Percentiles rank a stretch among this genome's conserved stretches.
Conservation (phyloP, 768 basidiomycete genomes). For the Pulveroboletus ravenelii region DNA sequence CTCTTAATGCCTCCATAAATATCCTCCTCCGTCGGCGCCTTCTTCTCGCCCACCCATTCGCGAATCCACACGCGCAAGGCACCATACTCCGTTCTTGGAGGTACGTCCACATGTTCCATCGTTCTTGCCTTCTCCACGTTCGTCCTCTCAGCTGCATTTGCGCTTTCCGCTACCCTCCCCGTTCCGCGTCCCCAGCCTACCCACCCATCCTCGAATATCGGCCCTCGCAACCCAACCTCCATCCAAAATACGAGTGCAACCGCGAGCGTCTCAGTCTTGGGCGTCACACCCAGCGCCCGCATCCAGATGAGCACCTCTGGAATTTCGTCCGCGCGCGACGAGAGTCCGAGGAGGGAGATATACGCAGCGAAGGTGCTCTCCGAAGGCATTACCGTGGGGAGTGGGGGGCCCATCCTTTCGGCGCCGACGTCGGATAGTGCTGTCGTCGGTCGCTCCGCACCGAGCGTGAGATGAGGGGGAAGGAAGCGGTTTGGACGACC, state of each 20-base stretch:
- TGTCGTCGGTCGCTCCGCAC: constrained; percentile 6
- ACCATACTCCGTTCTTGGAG: constrained; percentile 19
- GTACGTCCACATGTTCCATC: background rate
- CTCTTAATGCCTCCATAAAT: constrained; percentile 26
- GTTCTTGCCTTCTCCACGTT: background rate
- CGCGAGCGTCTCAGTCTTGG: constrained; percentile 52
- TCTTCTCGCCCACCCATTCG: constrained; percentile 51
- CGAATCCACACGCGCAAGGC: constrained; percentile 43
- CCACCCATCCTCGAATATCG: constrained; percentile 48
- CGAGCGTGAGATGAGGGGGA: background rate
- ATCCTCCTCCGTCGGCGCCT: constrained; percentile 41
- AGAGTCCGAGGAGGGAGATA: constrained; percentile 55
- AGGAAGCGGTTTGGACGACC: constrained; percentile 11
- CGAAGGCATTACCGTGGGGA: constrained; percentile 42
- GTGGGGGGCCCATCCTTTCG: constrained; percentile 13
- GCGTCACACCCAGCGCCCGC: constrained; percentile 50
- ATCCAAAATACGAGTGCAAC: constrained; percentile 65
- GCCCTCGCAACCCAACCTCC: constrained; percentile 61
- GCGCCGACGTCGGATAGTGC: background rate
- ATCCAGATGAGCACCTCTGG: constrained; percentile 72
- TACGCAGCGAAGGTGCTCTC: constrained; percentile 53
- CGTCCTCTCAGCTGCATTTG: too few species aligned
- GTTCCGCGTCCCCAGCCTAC: background rate
- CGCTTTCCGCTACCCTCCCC: background rate
- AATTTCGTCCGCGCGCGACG: constrained; percentile 51